These are phyloP conservation scores for Aspergillus bombycis DNA, from an alignment of 2,329 filamentous ascomycete genomes.

Conservation along the genomic window DNA sequence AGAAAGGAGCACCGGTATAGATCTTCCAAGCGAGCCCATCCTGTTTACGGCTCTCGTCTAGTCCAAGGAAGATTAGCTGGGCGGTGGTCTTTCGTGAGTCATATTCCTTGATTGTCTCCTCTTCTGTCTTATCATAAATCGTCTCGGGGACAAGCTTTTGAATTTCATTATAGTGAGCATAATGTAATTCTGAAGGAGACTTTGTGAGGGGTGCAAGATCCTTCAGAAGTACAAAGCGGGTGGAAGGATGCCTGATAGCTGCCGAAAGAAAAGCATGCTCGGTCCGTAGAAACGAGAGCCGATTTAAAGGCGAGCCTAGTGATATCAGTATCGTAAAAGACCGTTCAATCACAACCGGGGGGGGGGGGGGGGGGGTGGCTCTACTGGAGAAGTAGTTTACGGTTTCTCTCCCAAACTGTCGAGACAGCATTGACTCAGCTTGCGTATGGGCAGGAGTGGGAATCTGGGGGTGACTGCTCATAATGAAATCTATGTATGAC, in stretches of 20 bases:
- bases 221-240: constrained; percentile 75
- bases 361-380: too few relatives aligned
- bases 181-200: constrained; percentile 65
- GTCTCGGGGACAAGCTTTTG: constrained; percentile 69
- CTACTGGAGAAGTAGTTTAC: constrained; percentile 56
- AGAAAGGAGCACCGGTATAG: constrained; percentile 81
- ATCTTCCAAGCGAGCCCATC: constrained; percentile 50
- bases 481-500: constrained; percentile 19
- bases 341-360: neutral
- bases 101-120: constrained; percentile 71
- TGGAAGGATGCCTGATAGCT: constrained; percentile 51
- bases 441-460: constrained; percentile 62
- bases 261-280: constrained; percentile 52
- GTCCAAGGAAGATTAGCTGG: constrained; percentile 79
- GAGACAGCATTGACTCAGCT: constrained; percentile 58
- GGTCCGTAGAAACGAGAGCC: constrained; percentile 53
- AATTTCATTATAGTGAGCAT: constrained; percentile 70
- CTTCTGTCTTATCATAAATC: constrained; percentile 72
- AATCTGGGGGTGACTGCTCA: constrained; percentile 43
- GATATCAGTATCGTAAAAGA: constrained; percentile 3
- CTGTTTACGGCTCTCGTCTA: constrained; percentile 67
- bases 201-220: constrained; percentile 74
- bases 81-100: constrained; percentile 71
- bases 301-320: constrained; percentile 53
- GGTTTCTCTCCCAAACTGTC: constrained; percentile 54